Evolutionary conservation across 345 rosid species (phyloP), one percentile per base, ranked within the genome.

Genomic region (Acer negundo): DNA sequence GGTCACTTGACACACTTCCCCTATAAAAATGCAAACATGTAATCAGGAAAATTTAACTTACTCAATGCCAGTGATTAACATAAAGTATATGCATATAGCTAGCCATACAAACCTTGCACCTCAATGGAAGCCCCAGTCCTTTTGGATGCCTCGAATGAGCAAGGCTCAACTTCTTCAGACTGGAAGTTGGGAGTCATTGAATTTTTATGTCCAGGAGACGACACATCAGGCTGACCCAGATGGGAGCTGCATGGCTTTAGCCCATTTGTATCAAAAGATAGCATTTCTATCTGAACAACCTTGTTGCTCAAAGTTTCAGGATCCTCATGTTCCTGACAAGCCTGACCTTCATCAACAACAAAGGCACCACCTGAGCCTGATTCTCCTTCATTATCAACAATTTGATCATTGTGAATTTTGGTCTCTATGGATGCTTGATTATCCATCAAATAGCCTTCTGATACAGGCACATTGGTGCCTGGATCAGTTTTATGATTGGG

Each of bases 101-200:
- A 77, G 78, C 70, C 19, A 70, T 79, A 81, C 88, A 76, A 67
- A 89, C 92, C 92, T 89, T 85, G 86, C 79, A 80, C 80, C 81
- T 80, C 81, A 75, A 80, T 31, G 26, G 79, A 73, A 75, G 77
- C 80, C 70, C 73, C 83, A 80, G 81, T 73, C 70, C 78, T 78
- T 61, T 23, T 51, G 44, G 69, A 69, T 59, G 44, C 61, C 74
- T 80, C 85, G 10, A 64, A 23, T 9, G 75, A 76, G 73, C 55
- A 74, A 11, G 80, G 63, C 42, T 58, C 81, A 23, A 20, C 80
- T 69, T 53, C 82, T 13, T 67, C 80, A 58, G 77, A 59, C 53
- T 69, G 85, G 55, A 78, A 38, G 31, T 78, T 78, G 13, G 53
- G 35, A 47, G 61, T 46, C 55, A 44, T 15, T 10, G 63, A 58